Evolutionary conservation across 2,329 filamentous ascomycete genomes (phyloP), one percentile per base, ranked within the genome.

Genomic region (Trichophyton mentagrophytes): DNA sequence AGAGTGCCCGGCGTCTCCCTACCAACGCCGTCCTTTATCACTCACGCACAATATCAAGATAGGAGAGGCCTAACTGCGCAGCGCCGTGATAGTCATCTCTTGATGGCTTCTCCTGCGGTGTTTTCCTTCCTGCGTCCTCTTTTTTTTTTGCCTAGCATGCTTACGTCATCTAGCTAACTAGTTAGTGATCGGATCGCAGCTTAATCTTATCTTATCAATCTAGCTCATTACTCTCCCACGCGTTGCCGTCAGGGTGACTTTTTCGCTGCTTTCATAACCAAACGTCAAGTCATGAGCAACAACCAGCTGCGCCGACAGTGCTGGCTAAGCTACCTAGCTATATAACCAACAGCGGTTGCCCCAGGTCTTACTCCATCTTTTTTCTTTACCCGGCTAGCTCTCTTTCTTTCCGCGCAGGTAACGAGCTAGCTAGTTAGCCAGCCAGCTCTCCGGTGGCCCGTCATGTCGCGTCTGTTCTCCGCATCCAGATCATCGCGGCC

Each of bases 401-500:
- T n/a, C 40, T 44, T 44, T 36, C 33, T 44, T 44, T 36, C 33
- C 11, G n/a, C 40, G 5, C n/a, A 6, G n/a, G 40, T 4, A 44
- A n/a, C 17, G 17, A 17, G 17, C 11, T 36, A 13, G 33, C 11
- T 13, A 44, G 40, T 4, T 42, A 5, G 4, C 44, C 2, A 25
- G 44, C 2, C 25, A 20, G 7, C 44, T 11, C 22, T 53, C 17
- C 47, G 53, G 11, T 40, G 9, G 17, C 20, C 27, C 33, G 49
- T 13, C 38, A 60, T 62, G 58, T 47, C 58, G 53, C 53, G 55
- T 11, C 61, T 58, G n/a, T 56, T 59, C 30, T 61, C 60, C 47
- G 53, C 53, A 20, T 58, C 61, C 3, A 15, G 38, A 33, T 46
- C n/a, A 55, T 44, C 58, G 13, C 42, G 38, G 25, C 17, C 58